Evolutionary conservation across 148 eudicot genomes (phyloP).

Genomic region (Fagopyrum homotropicum): DNA sequence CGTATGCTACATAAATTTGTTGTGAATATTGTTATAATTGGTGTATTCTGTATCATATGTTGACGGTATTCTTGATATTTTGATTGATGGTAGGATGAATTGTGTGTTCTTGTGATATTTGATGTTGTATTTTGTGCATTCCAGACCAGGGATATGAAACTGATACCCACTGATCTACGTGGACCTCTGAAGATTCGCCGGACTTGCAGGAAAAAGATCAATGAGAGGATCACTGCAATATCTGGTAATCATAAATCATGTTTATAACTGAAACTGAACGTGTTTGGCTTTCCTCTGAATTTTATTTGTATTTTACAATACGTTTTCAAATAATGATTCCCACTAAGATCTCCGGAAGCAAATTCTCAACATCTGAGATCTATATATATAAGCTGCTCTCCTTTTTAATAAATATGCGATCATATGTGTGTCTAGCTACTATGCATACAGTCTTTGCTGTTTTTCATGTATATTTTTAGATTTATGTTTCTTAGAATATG

Average conservation of each 20-base stretch:
- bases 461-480: constrained; percentile 1
- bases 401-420: neutral
- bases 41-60: neutral
- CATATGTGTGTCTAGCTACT: neutral
- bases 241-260: constrained; percentile 33
- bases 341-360: neutral
- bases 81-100: neutral
- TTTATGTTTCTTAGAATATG: neutral
- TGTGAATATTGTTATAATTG: neutral
- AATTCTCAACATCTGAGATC: neutral
- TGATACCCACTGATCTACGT: constrained; percentile 55
- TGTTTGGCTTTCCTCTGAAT: neutral
- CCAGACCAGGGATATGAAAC: constrained; percentile 76
- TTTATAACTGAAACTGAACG: neutral
- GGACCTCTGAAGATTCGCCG: constrained; percentile 47
- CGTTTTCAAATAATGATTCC: neutral
- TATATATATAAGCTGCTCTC: neutral
- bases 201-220: constrained; percentile 68
- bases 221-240: constrained; percentile 71
- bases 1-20: neutral
- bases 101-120: neutral
- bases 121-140: neutral
- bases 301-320: neutral
- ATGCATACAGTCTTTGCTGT: neutral
- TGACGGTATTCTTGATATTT: neutral